Conservation (phyloP, 2,329 filamentous ascomycete species). For the Balansia obtecta region DNA sequence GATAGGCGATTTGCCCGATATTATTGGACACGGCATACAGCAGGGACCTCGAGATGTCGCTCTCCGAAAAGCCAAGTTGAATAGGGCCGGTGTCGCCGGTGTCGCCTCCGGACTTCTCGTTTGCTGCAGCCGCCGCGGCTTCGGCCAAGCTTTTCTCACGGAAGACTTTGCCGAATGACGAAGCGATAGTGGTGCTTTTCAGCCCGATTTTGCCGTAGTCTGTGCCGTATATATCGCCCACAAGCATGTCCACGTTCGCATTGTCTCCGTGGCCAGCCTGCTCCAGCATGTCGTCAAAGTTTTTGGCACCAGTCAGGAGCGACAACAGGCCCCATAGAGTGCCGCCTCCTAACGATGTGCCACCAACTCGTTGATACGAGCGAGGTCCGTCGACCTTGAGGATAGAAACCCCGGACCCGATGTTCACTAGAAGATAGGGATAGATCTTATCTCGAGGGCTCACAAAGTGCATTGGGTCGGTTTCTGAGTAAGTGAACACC, state of each 20-base stretch:
- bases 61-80: slow-evolving; percentile 47
- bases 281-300: slow-evolving; percentile 95
- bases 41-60: slow-evolving; percentile 82
- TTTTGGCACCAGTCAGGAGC: slow-evolving; percentile 80
- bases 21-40: slow-evolving; percentile 96
- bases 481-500: slow-evolving; percentile 92
- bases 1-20: slow-evolving; percentile 92
- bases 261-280: slow-evolving; percentile 90
- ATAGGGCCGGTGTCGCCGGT: slow-evolving; percentile 23
- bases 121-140: slow-evolving; percentile 66
- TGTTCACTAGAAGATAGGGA: slow-evolving; percentile 95
- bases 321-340: slow-evolving; percentile 93
- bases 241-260: slow-evolving; percentile 84
- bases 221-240: slow-evolving; percentile 94
- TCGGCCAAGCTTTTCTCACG: slow-evolving; percentile 82
- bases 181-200: slow-evolving; percentile 91
- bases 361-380: slow-evolving; percentile 80
- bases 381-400: slow-evolving; percentile 89
- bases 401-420: slow-evolving; percentile 92
- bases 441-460: slow-evolving; percentile 72
- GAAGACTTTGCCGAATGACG: slow-evolving; percentile 94
- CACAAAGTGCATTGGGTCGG: slow-evolving; percentile 80
- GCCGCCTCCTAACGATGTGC: slow-evolving; percentile 89
- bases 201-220: slow-evolving; percentile 94
- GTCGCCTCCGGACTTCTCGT: slow-evolving; percentile 41